Evolutionary conservation across 257 asterid genomes (phyloP), one percentile per base, ranked within the genome.

Genomic region (Ballota nigra): DNA sequence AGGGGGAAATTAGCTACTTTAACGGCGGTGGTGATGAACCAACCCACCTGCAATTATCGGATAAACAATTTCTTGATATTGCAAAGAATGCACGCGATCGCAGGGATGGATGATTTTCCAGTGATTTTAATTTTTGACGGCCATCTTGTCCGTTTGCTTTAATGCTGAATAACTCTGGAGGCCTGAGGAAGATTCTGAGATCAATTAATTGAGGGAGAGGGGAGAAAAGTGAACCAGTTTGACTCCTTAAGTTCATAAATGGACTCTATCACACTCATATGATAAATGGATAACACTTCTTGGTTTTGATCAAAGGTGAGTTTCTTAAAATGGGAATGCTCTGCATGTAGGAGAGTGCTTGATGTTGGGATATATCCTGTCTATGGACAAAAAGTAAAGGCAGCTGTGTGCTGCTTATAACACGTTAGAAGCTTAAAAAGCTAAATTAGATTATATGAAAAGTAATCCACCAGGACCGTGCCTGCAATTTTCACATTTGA

Each of bases 381-480:
- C 10, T 26, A 58, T 40, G 1, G 61, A 45, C 49, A 16, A 20
- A 52, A 10, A 29, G 11, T 7, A 52, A 10, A 11, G 45, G 49
- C 64, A 58, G 49, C 20, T 28, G n/a, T 57, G n/a, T 29, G 29
- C 38, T 72, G 49, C 15, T 4, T 38, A 38, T 18, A 15, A 23
- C 29, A 47, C 28, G 29, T 20, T 33, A 19, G 64, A 24, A 22
- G 28, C 51, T 28, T 38, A 4, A 34, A 62, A 29, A 55, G 36
- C 29, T 52, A 31, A 69, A 31, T 16, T 69, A 57, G 66, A 61
- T 34, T 34, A 6, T 52, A 13, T 60, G 60, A n/a, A n/a, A n/a
- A n/a, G n/a, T n/a, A n/a, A n/a, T n/a, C 52, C 5, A 71, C 76
- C 43, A 22, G 57, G 64, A 63, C 22, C 20, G 36, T 33, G 67